These are phyloP conservation scores for Rugonectria rugulosa DNA, from an alignment of 2,329 filamentous ascomycete species.

Conservation along the genomic window DNA sequence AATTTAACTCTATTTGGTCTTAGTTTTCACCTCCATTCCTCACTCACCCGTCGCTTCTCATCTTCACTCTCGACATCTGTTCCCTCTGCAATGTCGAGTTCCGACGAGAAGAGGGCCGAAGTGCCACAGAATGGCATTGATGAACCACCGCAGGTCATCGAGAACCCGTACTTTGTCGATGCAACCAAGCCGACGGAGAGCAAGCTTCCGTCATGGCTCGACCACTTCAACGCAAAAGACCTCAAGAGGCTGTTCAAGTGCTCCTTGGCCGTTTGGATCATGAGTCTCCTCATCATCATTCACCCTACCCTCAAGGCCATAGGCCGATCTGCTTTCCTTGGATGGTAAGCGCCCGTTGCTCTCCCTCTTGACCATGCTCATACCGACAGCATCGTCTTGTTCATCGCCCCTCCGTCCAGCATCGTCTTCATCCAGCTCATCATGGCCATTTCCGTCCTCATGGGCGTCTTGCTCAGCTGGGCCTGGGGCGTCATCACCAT, in stretches of 20 bases:
- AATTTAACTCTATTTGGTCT: neutral
- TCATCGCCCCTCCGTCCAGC: constrained; percentile 32
- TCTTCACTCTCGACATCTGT: neutral
- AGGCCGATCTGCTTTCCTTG: constrained; percentile 23
- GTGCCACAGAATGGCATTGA: neutral
- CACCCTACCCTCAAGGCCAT: constrained; percentile 25
- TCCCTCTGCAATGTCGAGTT: neutral
- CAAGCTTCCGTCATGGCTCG: constrained; percentile 25
- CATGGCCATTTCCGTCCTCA: constrained; percentile 20
- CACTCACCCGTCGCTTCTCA: neutral
- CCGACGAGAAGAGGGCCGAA: neutral
- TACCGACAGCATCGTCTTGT: constrained; percentile 21
- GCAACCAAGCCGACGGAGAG: neutral
- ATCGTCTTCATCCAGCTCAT: constrained; percentile 33
- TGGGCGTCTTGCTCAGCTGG: constrained; percentile 26
- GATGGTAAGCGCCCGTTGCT: constrained; percentile 7
- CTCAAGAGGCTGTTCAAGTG: constrained; percentile 34
- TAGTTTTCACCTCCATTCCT: neutral
- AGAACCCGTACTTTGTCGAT: neutral
- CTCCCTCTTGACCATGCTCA: neutral
- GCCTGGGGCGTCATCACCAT: constrained; percentile 29
- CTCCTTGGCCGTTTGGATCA: constrained; percentile 30
- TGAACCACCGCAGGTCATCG: neutral
- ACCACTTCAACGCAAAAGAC: constrained; percentile 33
- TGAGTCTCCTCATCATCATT: constrained; percentile 31